Evolutionary conservation across 345 rosid species (phyloP), one percentile per base, ranked within the genome.

Genomic region (Bruguiera sexangula): DNA sequence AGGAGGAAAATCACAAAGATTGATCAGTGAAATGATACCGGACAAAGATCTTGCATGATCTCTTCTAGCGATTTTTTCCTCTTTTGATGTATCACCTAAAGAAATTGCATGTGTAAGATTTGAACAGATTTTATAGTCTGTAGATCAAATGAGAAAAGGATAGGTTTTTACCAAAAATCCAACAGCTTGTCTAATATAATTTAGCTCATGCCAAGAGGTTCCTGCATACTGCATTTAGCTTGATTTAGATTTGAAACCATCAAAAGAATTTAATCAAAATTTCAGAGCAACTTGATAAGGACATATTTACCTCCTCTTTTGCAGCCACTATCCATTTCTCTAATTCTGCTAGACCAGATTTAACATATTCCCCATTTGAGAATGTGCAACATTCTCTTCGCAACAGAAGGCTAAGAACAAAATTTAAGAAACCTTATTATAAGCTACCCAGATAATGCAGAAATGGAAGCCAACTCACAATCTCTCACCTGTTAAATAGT

Each of bases 371-470:
- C 57, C 99, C 99, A 76, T 95, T 95, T 59, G 99, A 92, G 80
- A 95, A 95, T 64, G 97, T 88, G 85, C 97, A 95, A 68, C 99
- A 95, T 80, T 95, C 99, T 69, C 99, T 92, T 65, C 99, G 85
- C 71, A 95, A 85, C 52, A 95, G 86, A 81, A 95, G 99, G 73
- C 99, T 95, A 74, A 59, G 69, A 58, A 79, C 58, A 61, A 72
- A 57, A 79, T 39, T 70, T 20, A 26, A 64, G 56, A 37, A 67
- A 32, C 50, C 36, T 64, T 58, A 50, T 30, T 26, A 69, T 68
- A 50, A 63, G 20, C 65, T 53, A 26, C 20, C 32, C 54, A 71
- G 24, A 20, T 59, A 30, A 69, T 63, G 46, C 51, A 58, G 53
- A 26, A 32, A 64, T 37, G 27, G 69, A 34, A 20, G 66, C 37